Base-by-base conservation (phyloP, 169 alveolate species). In the Plasmodium knowlesi region DNA sequence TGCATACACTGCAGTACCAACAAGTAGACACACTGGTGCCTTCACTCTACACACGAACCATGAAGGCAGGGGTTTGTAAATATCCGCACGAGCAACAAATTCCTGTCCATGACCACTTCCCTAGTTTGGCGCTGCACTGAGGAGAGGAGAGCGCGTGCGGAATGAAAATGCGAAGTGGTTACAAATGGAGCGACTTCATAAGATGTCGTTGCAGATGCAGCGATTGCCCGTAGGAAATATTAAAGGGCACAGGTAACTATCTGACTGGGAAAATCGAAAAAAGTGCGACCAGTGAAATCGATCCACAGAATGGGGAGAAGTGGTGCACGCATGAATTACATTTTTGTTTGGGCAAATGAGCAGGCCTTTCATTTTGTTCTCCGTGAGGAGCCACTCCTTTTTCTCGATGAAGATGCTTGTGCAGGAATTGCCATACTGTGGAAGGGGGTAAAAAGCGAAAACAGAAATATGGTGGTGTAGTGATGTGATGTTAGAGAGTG, bases 21-120 rank as follows among this genome's bases (percentile, higher is more conserved):
- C n/a, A n/a, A n/a, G n/a, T n/a, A n/a, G 14, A 22, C 19, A 50
- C 61, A 50, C 9, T 0, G 61, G 6, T 22, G 28, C 43, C 32
- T 22, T 74, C 61, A 39, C 43, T 30, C 6, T 39, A 41, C 25
- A 2, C 22, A 61, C 82, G 46, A 19, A 88, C 94, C 94, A 88
- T 88, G 72, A 88, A 88, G 46, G 94, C 94, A 0, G 94, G 94
- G 12, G 78, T 76, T 61, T 88, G 94, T 43, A 88, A 57, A 46
- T 88, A 88, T 2, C 94, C 94, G 50, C 94, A 88, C 43, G 94
- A 88, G 70, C 94, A 88, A n/a, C 94, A 88, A 4, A 88, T 88
- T 4, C 94, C 94, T 8, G 61, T 88, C 94, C 94, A 88, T 5
- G 94, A 88, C 94, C 94, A 88, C 46, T 88, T 88, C 0, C 94